phyloP scores from a whole-genome alignment of 345 rosid genomes.

The Gossypium australe region DNA sequence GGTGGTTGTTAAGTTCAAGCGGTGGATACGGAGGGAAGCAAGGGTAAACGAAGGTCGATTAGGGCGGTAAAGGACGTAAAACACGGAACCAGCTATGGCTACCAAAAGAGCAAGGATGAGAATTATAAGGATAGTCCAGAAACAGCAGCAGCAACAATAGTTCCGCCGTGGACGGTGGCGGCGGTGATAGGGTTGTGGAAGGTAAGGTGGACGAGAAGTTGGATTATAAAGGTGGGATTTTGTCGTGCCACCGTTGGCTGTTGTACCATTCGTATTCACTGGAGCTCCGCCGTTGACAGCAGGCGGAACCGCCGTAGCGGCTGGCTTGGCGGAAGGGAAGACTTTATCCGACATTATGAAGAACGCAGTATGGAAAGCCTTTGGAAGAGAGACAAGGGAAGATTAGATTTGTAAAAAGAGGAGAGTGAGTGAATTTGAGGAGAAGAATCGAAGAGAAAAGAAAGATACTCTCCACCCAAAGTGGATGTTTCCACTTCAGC shows the following conservation, averaged over 20 bases:
- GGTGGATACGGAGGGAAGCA: constrained; percentile 63
- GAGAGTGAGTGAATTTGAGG: constrained; percentile 16
- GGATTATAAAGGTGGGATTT: constrained; percentile 58
- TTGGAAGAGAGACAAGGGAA: neutral
- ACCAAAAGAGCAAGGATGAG: constrained; percentile 58
- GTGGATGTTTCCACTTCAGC: constrained; percentile 22
- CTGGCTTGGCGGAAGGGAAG: constrained; percentile 63
- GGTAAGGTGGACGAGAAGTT: constrained; percentile 49
- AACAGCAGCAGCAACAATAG: constrained; percentile 80
- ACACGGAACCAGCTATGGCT: constrained; percentile 63
- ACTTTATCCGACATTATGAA: constrained; percentile 55
- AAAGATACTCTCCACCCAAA: constrained; percentile 22
- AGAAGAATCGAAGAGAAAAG: neutral
- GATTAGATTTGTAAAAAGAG: constrained; percentile 5
- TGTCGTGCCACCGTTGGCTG: constrained; percentile 24
- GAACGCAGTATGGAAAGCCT: neutral
- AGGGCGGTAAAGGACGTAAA: constrained; percentile 74
- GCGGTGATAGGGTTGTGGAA: constrained; percentile 55
- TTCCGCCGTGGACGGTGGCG: constrained; percentile 54
- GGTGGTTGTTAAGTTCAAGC: constrained; percentile 63
- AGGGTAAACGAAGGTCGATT: constrained; percentile 67
- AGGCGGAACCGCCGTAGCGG: constrained; percentile 17
- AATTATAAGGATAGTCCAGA: constrained; percentile 66
- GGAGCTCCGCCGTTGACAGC: constrained; percentile 17
- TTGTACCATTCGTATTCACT: neutral